Evolutionary conservation across 1,139 yeast species (phyloP), one percentile per base, ranked within the genome.

Genomic region (Suhomyces chickasaworum): DNA sequence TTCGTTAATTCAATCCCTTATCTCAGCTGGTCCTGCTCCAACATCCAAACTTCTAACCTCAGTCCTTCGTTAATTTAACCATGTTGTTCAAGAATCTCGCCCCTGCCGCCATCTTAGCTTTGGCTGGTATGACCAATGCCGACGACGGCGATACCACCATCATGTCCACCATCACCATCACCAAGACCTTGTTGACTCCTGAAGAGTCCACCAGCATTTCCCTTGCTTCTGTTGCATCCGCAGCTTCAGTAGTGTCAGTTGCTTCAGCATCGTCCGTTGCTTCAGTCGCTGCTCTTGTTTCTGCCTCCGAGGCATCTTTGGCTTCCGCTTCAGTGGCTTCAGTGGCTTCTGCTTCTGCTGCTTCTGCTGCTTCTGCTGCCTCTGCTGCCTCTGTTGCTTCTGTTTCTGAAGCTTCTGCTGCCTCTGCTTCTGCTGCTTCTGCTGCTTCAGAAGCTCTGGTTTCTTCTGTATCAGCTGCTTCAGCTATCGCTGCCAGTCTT

Each of bases 171-270:
- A 57, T 74, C 48, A 73, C 78, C 42, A 56, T 72, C 55, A 74
- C 79, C 53, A 65, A 61, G 46, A 74, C 79, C 32, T 56, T 73
- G 51, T 70, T 69, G 61, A 66, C 75, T 43, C 78, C 77, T 37
- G 64, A 66, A 53, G 73, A 73, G 57, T 71, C 69, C 22, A 55
- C 66, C 42, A 64, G 72, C 41, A 39, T 68, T 10, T 40, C 47
- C 49, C 38, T 57, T 51, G 55, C 61, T 22, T 45, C 59, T 15
- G 58, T 54, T 12, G 57, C 62, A 10, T 41, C 54, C 4, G 59
- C 51, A 12, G 53, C 57, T 7, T 50, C 54, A 15, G 55, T 55
- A 8, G 49, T 55, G 21, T 54, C 52, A 17, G 49, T 60, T 50
- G 53, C 33, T 9, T 44, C 37, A 12, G 50, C 46, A 3, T 46